These are phyloP conservation scores for Tilletia walkeri DNA, from an alignment of 1,284 basidiomycete species.

Conservation along the genomic window DNA sequence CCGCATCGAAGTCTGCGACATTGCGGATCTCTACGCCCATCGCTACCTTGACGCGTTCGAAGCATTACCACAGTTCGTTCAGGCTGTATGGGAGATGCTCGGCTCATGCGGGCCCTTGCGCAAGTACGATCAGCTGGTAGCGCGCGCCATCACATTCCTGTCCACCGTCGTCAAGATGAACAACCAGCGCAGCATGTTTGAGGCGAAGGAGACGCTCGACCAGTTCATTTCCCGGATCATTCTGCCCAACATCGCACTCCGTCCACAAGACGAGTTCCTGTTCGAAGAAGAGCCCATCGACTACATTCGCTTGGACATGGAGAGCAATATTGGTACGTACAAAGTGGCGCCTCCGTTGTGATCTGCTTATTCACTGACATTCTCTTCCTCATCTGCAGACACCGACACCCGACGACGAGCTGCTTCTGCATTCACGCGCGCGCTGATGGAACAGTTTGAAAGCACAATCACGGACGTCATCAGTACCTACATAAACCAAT, in stretches of 20 bases:
- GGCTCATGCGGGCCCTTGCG: conserved; percentile 71
- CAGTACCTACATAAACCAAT: conserved; percentile 74
- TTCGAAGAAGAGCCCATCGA: conserved; percentile 97
- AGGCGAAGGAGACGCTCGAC: conserved; percentile 69
- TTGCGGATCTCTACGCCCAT: conserved; percentile 87
- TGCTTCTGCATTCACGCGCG: conserved; percentile 85
- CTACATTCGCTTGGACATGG: conserved; percentile 85
- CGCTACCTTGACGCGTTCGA: conserved; percentile 84
- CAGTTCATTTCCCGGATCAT: conserved; percentile 85
- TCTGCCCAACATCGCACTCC: conserved; percentile 82
- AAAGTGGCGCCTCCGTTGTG: neutral
- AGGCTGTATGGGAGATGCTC: conserved; percentile 85
- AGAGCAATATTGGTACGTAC: conserved; percentile 61
- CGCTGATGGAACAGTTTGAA: conserved; percentile 78
- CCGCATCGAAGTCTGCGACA: conserved; percentile 85
- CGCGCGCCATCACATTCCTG: conserved; percentile 87
- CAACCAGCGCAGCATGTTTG: conserved; percentile 66
- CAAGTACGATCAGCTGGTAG: conserved; percentile 82
- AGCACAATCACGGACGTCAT: conserved; percentile 80
- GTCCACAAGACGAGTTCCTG: conserved; percentile 88
- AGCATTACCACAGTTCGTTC: conserved; percentile 78
- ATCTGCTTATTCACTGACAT: conserved; percentile 2
- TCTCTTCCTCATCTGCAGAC: conserved; percentile 45
- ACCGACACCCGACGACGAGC: conserved; percentile 81
- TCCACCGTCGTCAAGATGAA: conserved; percentile 74